A percentile compares a stretch with the other conserved stretches of the same genome.
Evolutionary conservation across 2,329 filamentous ascomycete species (phyloP).

Genomic region (Zarea fungicola): DNA sequence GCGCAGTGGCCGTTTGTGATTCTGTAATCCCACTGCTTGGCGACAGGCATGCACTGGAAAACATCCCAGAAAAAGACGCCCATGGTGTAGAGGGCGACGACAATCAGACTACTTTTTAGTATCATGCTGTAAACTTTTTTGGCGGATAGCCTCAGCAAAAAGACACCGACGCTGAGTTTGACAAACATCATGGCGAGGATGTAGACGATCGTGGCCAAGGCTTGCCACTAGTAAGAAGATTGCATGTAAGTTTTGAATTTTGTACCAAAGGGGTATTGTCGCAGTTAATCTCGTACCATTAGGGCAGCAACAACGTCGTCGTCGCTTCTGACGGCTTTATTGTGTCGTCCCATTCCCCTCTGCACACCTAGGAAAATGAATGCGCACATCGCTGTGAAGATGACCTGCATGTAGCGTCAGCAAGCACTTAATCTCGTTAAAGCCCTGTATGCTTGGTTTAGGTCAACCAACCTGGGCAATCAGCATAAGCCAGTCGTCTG

Average conservation of each 20-base stretch:
- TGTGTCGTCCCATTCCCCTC: conserved; percentile 43
- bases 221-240: conserved; percentile 38
- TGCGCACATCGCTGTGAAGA: conserved; percentile 43
- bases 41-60: conserved; percentile 46
- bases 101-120: conserved; percentile 38
- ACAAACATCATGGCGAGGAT: conserved; percentile 51
- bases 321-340: conserved; percentile 35
- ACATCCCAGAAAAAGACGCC: conserved; percentile 48
- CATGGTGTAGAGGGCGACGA: conserved; percentile 42
- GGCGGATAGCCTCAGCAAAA: conserved; percentile 44
- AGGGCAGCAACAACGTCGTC: conserved; percentile 39
- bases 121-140: conserved; percentile 43
- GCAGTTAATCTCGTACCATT: conserved; percentile 35
- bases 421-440: too few species aligned
- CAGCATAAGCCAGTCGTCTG: conserved; percentile 52
- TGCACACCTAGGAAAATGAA: conserved; percentile 40
- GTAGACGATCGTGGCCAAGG: conserved; percentile 45
- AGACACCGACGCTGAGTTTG: conserved; percentile 51
- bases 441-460: too few species aligned
- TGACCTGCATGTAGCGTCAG: conserved; percentile 25
- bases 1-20: conserved; percentile 40
- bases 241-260: neutral
- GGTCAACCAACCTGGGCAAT: conserved; percentile 36
- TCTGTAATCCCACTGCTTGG: conserved; percentile 49
- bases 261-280: neutral